Percentiles rank a stretch among this genome's conserved stretches.
Conservation (phyloP, 768 basidiomycete genomes). For the Amyloporia xantha region DNA sequence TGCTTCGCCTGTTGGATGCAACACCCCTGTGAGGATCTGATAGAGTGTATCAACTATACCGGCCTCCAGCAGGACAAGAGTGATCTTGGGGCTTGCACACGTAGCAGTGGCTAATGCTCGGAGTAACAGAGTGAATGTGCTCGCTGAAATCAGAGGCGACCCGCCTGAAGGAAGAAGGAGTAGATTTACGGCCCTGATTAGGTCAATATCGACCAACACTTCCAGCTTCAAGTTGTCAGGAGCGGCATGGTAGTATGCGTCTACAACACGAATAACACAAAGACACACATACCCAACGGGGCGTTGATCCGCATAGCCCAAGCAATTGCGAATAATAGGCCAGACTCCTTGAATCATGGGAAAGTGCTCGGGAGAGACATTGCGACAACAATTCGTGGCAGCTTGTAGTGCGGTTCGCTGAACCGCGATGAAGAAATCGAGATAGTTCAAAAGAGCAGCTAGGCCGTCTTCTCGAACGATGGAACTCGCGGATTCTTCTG, state of each 20-base stretch:
- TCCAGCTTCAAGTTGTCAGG: slow-evolving; percentile 89
- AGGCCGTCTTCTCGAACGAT: slow-evolving; percentile 96
- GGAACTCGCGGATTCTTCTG: slow-evolving; percentile 92
- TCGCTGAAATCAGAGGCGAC: slow-evolving; percentile 76
- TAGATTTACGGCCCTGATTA: slow-evolving; percentile 78
- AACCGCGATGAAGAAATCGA: slow-evolving; percentile 98
- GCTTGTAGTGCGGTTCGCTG: slow-evolving; percentile 96
- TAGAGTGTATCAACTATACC: slow-evolving; percentile 90
- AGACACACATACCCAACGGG: slow-evolving; percentile 97
- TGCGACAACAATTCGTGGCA: slow-evolving; percentile 94
- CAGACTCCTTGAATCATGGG: slow-evolving; percentile 82
- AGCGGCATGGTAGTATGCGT: slow-evolving; percentile 82
- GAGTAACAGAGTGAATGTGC: slow-evolving; percentile 84
- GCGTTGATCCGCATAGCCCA: slow-evolving; percentile 88
- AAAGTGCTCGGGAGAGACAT: slow-evolving; percentile 85
- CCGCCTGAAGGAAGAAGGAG: slow-evolving; percentile 82
- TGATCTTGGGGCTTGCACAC: slow-evolving; percentile 80
- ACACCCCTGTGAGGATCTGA: slow-evolving; percentile 90
- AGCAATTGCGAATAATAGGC: slow-evolving; percentile 89
- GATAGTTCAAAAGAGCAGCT: slow-evolving; percentile 85
- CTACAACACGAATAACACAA: slow-evolving; percentile 90
- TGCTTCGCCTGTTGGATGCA: slow-evolving; percentile 58
- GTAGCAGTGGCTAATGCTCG: slow-evolving; percentile 86
- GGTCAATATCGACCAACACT: slow-evolving; percentile 68
- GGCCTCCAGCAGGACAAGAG: slow-evolving; percentile 81